These are phyloP conservation scores for Rosa multiflora DNA, from an alignment of 306 rosid genomes.

Conservation along the genomic window DNA sequence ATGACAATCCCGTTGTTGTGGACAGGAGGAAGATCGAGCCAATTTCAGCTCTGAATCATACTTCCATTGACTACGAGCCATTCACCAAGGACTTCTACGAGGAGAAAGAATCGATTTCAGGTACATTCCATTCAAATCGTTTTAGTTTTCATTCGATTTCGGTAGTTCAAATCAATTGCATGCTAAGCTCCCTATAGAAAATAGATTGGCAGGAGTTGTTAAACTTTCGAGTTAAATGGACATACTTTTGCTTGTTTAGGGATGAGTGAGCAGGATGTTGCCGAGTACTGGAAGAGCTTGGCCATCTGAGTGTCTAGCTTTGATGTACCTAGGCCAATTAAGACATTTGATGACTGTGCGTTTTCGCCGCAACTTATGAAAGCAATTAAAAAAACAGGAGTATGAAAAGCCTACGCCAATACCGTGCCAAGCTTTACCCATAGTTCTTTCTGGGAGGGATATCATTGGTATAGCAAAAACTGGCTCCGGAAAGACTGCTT, in stretches of 20 bases:
- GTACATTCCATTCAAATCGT: constrained; percentile 26
- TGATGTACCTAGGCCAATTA: constrained; percentile 86
- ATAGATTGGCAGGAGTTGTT: background rate
- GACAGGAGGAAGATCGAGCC: constrained; percentile 93
- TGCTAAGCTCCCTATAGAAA: background rate
- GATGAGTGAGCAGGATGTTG: constrained; percentile 84
- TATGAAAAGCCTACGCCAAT: constrained; percentile 90
- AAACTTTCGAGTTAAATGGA: background rate
- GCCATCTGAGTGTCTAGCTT: constrained; percentile 87
- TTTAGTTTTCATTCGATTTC: background rate
- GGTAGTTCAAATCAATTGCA: background rate
- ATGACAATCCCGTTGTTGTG: constrained; percentile 72
- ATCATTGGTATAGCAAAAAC: constrained; percentile 95
- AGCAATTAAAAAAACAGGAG: constrained; percentile 82
- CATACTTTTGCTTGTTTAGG: constrained; percentile 39
- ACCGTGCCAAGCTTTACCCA: constrained; percentile 88
- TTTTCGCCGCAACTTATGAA: constrained; percentile 79
- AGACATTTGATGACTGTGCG: constrained; percentile 78
- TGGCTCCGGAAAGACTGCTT: constrained; percentile 98
- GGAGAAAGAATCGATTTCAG: constrained; percentile 78
- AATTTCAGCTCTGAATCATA: constrained; percentile 81
- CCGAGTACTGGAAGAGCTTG: constrained; percentile 76
- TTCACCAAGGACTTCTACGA: constrained; percentile 89
- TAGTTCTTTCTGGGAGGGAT: constrained; percentile 89
- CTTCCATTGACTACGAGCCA: constrained; percentile 75